These are phyloP conservation scores for Pseudogymnoascus sp. DNA, from an alignment of 2,329 filamentous ascomycete genomes.

Conservation along the genomic window DNA sequence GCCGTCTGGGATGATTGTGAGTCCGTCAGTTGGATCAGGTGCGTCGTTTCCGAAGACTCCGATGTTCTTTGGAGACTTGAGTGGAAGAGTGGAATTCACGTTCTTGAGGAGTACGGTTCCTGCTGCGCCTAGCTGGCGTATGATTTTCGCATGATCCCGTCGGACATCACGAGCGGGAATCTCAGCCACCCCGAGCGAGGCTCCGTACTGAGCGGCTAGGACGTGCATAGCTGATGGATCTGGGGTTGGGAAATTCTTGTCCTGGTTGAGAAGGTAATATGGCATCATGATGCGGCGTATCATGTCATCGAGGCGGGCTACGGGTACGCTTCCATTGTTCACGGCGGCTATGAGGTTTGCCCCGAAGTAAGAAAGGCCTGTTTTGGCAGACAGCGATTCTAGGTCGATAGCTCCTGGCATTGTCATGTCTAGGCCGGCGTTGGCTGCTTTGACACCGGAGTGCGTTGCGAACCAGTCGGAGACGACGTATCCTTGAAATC, in stretches of 20 bases:
- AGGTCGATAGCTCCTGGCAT: slow-evolving; percentile 32
- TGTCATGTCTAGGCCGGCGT: slow-evolving; percentile 38
- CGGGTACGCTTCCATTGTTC: slow-evolving; percentile 56
- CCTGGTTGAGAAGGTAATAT: slow-evolving; percentile 43
- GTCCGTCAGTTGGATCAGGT: slow-evolving; percentile 57
- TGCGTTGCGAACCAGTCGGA: slow-evolving; percentile 39
- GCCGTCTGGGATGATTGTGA: slow-evolving; percentile 55
- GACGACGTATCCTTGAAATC: slow-evolving; percentile 41
- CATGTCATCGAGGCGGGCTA: slow-evolving; percentile 60
- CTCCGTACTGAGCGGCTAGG: slow-evolving; percentile 28
- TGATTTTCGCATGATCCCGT: slow-evolving; percentile 27
- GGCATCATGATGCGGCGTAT: slow-evolving; percentile 51
- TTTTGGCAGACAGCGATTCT: background rate
- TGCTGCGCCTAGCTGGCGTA: slow-evolving; percentile 44
- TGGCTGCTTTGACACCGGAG: slow-evolving; percentile 32
- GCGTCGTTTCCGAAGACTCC: slow-evolving; percentile 52
- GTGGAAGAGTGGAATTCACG: slow-evolving; percentile 33
- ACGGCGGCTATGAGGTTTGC: slow-evolving; percentile 38
- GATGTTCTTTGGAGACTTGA: slow-evolving; percentile 43
- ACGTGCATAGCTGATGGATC: slow-evolving; percentile 41
- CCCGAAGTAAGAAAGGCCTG: background rate
- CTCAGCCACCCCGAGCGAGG: slow-evolving; percentile 42
- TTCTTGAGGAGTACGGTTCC: slow-evolving; percentile 66
- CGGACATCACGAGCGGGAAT: slow-evolving; percentile 41
- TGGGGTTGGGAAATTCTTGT: slow-evolving; percentile 35